phyloP scores from a whole-genome alignment of 78 protist species.

The Dictyostelium capitatum region DNA sequence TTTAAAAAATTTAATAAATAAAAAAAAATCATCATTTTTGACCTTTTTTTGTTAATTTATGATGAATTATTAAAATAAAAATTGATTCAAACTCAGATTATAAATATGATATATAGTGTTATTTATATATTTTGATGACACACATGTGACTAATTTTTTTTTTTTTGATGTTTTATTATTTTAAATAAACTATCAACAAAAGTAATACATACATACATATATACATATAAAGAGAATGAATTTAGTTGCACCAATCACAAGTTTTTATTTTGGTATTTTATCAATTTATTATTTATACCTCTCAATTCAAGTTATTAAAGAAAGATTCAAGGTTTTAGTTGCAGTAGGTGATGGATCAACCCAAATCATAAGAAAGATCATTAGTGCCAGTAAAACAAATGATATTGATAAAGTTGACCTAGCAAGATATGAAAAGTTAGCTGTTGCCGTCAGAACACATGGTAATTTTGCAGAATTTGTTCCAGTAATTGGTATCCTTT shows the following conservation, averaged over 20 bases:
- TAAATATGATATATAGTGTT: too few species aligned
- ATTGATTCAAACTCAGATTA: too few species aligned
- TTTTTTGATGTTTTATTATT: too few species aligned
- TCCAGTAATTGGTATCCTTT: slow-evolving; percentile 3
- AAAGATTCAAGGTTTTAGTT: not conserved
- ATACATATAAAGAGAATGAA: not conserved
- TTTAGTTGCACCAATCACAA: slow-evolving; percentile 19
- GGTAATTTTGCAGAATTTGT: slow-evolving; percentile 58
- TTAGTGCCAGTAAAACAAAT: not conserved
- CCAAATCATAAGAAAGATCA: not conserved
- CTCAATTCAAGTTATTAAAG: not conserved
- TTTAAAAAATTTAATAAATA: too few species aligned
- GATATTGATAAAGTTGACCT: not conserved
- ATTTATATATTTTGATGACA: too few species aligned
- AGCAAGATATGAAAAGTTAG: not conserved
- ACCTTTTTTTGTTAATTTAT: too few species aligned
- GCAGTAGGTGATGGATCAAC: slow-evolving; percentile 40
- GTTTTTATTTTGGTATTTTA: slow-evolving; percentile 16
- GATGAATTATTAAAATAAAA: too few species aligned
- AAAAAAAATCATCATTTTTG: too few species aligned
- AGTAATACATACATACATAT: too few species aligned
- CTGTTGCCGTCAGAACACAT: slow-evolving; percentile 35
- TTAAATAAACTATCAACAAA: too few species aligned
- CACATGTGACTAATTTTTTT: too few species aligned
- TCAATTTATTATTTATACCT: not conserved